Evolutionary conservation across 2,329 filamentous ascomycete genomes (phyloP).

Genomic region (Phaeosphaeria sp.): DNA sequence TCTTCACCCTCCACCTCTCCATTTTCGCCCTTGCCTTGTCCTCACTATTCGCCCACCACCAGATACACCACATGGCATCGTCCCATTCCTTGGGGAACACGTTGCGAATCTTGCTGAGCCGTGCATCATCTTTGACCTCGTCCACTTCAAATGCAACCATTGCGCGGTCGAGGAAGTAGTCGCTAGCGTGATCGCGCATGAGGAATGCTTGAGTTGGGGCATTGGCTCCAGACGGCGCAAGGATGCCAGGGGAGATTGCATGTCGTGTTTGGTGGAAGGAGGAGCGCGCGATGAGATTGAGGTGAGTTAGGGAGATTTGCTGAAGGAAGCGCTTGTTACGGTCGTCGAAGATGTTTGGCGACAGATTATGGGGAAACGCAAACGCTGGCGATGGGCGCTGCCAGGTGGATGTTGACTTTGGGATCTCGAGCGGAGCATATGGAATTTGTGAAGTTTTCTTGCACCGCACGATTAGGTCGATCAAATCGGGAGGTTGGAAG

Average conservation of each 20-base stretch:
- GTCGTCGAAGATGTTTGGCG: neutral
- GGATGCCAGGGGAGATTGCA: neutral
- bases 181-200: constrained; percentile 9
- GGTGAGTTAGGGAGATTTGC: neutral
- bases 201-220: neutral
- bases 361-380: constrained; percentile 1
- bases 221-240: neutral
- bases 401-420: constrained; percentile 11
- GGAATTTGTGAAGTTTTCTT: constrained; percentile 12
- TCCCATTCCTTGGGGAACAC: constrained; percentile 18
- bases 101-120: constrained; percentile 8
- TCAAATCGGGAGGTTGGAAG: constrained; percentile 33
- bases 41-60: constrained; percentile 36
- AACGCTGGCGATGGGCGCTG: constrained; percentile 5
- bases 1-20: constrained; percentile 23
- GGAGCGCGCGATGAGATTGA: constrained; percentile 17
- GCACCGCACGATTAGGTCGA: constrained; percentile 29
- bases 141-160: constrained; percentile 15
- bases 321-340: neutral
- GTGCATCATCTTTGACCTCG: neutral
- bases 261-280: constrained; percentile 13
- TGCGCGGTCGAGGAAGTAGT: constrained; percentile 10
- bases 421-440: constrained; percentile 16
- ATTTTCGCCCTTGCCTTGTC: constrained; percentile 31
- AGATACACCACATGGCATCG: constrained; percentile 23